Conservation (phyloP, 257 asterid species). For the Osmanthus fragrans region DNA sequence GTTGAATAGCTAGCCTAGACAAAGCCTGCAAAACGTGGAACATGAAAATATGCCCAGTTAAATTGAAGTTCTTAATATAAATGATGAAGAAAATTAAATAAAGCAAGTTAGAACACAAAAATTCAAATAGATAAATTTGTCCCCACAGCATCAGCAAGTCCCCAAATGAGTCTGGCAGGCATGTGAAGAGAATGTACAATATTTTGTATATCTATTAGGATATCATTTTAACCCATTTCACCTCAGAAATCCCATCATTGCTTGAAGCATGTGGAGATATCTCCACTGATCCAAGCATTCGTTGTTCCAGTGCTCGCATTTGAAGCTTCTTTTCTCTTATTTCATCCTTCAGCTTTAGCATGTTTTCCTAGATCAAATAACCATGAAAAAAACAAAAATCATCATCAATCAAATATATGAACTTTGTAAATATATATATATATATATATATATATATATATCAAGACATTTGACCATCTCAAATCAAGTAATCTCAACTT, state of each 20-base stretch:
- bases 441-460: background rate
- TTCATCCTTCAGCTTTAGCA: constrained; percentile 65
- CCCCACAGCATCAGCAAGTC: background rate
- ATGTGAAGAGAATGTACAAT: background rate
- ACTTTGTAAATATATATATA: background rate
- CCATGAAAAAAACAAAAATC: constrained; percentile 23
- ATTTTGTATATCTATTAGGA: background rate
- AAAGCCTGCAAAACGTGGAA: constrained; percentile 44
- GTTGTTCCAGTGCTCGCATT: constrained; percentile 69
- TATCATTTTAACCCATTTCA: constrained; percentile 21
- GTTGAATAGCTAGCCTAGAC: constrained; percentile 72
- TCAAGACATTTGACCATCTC: background rate
- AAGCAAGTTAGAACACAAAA: background rate
- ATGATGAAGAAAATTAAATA: constrained; percentile 6
- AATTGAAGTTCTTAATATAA: constrained; percentile 5
- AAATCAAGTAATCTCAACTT: background rate
- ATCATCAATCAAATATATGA: constrained; percentile 11
- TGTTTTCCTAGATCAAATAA: constrained; percentile 48
- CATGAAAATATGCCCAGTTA: background rate
- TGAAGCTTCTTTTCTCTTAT: constrained; percentile 69
- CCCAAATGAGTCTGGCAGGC: background rate
- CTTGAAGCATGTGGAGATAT: constrained; percentile 51
- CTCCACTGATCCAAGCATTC: constrained; percentile 79
- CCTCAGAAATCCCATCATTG: constrained; percentile 62
- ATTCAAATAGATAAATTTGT: background rate